Conservation (phyloP, 176 grass and related monocot genomes). For the Ampelocalamus luodianensis region DNA sequence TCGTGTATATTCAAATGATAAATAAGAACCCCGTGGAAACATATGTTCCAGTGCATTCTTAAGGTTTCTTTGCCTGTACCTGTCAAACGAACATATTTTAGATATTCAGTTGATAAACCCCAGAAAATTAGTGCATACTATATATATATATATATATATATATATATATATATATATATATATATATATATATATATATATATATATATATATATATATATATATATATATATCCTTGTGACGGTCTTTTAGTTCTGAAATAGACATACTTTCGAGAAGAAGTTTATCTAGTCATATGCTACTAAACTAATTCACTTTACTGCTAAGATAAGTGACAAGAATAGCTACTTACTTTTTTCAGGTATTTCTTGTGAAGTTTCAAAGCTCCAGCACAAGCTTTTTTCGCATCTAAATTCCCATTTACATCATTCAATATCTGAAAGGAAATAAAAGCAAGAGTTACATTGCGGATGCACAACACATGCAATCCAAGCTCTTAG, state of each 20-base stretch:
- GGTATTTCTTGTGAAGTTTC: conserved; percentile 98
- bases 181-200: conserved; percentile 8
- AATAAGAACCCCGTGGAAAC: conserved; percentile 15
- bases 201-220: neutral
- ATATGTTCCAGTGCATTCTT: conserved; percentile 9
- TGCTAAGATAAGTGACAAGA: conserved; percentile 1
- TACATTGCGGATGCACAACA: neutral
- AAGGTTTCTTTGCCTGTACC: conserved; percentile 64
- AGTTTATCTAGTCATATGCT: conserved; percentile 12
- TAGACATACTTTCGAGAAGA: neutral
- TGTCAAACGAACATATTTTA: conserved; percentile 14
- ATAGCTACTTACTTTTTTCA: conserved; percentile 71
- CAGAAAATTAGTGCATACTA: neutral
- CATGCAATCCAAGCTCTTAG: neutral
- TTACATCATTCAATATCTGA: conserved; percentile 96
- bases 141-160: neutral
- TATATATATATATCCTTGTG: neutral
- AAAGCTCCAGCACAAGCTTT: conserved; percentile 89
- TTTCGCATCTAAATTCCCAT: conserved; percentile 94
- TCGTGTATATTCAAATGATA: conserved; percentile 22
- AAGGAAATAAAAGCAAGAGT: conserved; percentile 39
- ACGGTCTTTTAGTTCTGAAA: neutral
- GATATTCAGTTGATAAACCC: conserved; percentile 2
- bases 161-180: conserved; percentile 5
- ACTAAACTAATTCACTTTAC: neutral